These are phyloP conservation scores for Suillus subaureus DNA, from an alignment of 768 basidiomycete genomes.

Conservation along the genomic window DNA sequence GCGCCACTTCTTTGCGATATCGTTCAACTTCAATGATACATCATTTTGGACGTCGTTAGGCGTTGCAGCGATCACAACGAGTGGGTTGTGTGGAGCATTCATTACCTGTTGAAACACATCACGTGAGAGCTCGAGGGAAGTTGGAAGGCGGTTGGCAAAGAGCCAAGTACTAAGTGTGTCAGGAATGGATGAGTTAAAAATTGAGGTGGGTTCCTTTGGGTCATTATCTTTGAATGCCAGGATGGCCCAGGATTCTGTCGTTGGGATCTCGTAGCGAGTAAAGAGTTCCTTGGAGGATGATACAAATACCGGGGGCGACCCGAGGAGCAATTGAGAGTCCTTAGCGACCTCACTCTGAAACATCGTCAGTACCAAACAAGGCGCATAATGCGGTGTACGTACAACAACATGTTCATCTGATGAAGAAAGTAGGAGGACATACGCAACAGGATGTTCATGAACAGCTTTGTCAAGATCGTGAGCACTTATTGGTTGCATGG, in stretches of 20 bases:
- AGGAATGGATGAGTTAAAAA: constrained; percentile 31
- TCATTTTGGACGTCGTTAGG: constrained; percentile 36
- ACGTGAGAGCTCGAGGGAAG: constrained; percentile 70
- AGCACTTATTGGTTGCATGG: constrained; percentile 41
- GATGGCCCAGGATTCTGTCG: constrained; percentile 56
- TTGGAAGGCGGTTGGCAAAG: constrained; percentile 69
- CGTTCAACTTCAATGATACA: constrained; percentile 49
- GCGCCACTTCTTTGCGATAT: constrained; percentile 65
- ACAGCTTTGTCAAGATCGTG: constrained; percentile 47
- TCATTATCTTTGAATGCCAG: constrained; percentile 70
- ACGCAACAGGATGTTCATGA: constrained; percentile 53
- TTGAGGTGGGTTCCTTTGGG: constrained; percentile 43
- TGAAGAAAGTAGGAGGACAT: constrained; percentile 55
- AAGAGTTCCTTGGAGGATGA: constrained; percentile 38
- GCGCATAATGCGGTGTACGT: constrained; percentile 12
- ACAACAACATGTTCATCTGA: constrained; percentile 37
- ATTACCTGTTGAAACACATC: constrained; percentile 85
- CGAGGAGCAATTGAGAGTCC: constrained; percentile 51
- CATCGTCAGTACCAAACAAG: constrained; percentile 1
- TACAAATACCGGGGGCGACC: constrained; percentile 51
- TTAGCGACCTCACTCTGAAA: constrained; percentile 55
- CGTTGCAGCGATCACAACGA: constrained; percentile 76
- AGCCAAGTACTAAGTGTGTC: constrained; percentile 54
- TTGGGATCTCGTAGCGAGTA: constrained; percentile 37
- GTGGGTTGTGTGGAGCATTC: constrained; percentile 72